These are phyloP conservation scores for Candida ovalis DNA, from an alignment of 805 yeast genomes.

Conservation along the genomic window DNA sequence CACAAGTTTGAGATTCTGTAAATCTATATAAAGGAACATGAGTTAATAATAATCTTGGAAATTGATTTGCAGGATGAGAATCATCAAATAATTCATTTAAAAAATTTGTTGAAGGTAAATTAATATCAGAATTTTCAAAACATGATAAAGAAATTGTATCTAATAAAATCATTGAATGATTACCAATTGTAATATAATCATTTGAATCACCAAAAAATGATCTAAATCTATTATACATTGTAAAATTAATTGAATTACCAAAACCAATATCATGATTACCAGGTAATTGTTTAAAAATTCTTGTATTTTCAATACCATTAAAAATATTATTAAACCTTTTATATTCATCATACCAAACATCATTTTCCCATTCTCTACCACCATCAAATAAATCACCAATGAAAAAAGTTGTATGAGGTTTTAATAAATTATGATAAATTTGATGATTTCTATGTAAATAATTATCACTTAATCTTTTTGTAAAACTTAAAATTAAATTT, in stretches of 20 bases:
- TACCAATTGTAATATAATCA: slow-evolving; percentile 49
- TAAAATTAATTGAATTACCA: slow-evolving; percentile 61
- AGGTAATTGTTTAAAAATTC: slow-evolving; percentile 49
- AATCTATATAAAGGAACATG: slow-evolving; percentile 88
- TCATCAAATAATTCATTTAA: slow-evolving; percentile 36
- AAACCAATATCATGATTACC: slow-evolving; percentile 98
- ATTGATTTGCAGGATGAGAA: slow-evolving; percentile 23
- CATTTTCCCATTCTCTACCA: slow-evolving; percentile 52
- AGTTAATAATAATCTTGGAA: slow-evolving; percentile 68
- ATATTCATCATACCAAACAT: slow-evolving; percentile 62
- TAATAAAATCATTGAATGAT: slow-evolving; percentile 69
- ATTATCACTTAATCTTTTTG: slow-evolving; percentile 64
- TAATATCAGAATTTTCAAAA: slow-evolving; percentile 39
- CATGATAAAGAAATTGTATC: slow-evolving; percentile 81
- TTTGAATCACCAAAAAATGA: slow-evolving; percentile 71
- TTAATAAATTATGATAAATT: slow-evolving; percentile 50
- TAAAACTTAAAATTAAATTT: slow-evolving; percentile 44
- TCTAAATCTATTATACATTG: slow-evolving; percentile 59
- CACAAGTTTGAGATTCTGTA: slow-evolving; percentile 57
- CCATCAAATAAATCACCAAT: slow-evolving; percentile 94
- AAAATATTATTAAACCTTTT: slow-evolving; percentile 64
- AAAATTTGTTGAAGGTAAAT: slow-evolving; percentile 48
- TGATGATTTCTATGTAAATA: slow-evolving; percentile 77
- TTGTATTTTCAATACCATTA: slow-evolving; percentile 36
- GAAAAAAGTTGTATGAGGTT: slow-evolving; percentile 75